Evolutionary conservation across 352 stramenopile species (phyloP).

Genomic region (Plasmopara halstedii): DNA sequence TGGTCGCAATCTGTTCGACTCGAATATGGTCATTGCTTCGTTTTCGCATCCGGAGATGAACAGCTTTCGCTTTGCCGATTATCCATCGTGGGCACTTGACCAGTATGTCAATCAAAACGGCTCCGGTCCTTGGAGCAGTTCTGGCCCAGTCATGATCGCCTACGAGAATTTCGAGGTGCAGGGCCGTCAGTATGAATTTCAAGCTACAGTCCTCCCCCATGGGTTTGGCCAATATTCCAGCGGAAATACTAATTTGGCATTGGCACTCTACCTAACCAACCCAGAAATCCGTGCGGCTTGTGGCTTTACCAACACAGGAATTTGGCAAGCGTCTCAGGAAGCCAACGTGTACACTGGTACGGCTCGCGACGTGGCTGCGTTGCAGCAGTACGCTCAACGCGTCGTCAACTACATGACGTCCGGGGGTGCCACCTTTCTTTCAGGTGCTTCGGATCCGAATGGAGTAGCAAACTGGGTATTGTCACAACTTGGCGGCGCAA

Average conservation of each 20-base stretch:
- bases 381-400: slow-evolving; percentile 37
- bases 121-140: slow-evolving; percentile 32
- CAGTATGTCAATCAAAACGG: slow-evolving; percentile 44
- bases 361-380: slow-evolving; percentile 47
- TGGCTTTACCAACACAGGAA: slow-evolving; percentile 39
- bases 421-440: slow-evolving; percentile 45
- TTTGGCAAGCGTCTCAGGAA: slow-evolving; percentile 33
- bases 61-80: slow-evolving; percentile 28
- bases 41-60: slow-evolving; percentile 53
- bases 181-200: slow-evolving; percentile 51
- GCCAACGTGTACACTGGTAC: slow-evolving; percentile 32
- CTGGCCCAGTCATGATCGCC: slow-evolving; percentile 44
- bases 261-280: slow-evolving; percentile 58
- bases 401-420: slow-evolving; percentile 33
- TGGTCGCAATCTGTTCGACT: slow-evolving; percentile 48
- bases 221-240: slow-evolving; percentile 33
- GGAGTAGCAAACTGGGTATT: slow-evolving; percentile 38
- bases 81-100: slow-evolving; percentile 28
- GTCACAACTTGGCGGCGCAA: slow-evolving; percentile 15
- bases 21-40: slow-evolving; percentile 33
- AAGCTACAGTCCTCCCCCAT: slow-evolving; percentile 39
- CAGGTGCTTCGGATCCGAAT: slow-evolving; percentile 15
- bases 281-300: slow-evolving; percentile 40
- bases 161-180: slow-evolving; percentile 55
- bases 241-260: slow-evolving; percentile 30